Evolutionary conservation across 176 grass and related monocot genomes (phyloP).

Genomic region (Saccharum spontaneum): DNA sequence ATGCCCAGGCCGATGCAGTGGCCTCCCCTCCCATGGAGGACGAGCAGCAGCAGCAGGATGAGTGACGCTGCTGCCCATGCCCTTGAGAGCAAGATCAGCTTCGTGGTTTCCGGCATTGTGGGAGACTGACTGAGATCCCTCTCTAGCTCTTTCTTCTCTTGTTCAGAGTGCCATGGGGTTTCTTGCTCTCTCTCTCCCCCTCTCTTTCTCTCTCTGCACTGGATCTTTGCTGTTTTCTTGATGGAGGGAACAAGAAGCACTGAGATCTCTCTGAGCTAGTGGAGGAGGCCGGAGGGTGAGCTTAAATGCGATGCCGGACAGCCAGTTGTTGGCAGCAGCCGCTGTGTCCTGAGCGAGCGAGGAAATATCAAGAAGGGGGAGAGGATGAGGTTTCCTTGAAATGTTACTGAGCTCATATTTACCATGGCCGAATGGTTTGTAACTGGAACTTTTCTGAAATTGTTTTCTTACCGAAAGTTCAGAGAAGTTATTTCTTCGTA

Average conservation of each 20-base stretch:
- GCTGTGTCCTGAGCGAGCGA: background rate
- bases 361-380: background rate
- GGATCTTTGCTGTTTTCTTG: constrained; percentile 31
- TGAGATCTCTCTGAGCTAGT: background rate
- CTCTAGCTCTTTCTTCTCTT: background rate
- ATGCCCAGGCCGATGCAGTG: constrained; percentile 22
- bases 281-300: background rate
- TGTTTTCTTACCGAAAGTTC: background rate
- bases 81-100: constrained; percentile 25
- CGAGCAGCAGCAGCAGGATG: constrained; percentile 3
- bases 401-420: background rate
- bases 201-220: background rate
- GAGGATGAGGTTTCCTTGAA: background rate
- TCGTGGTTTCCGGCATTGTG: constrained; percentile 30
- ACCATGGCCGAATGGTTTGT: background rate
- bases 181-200: background rate
- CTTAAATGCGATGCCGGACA: constrained; percentile 33
- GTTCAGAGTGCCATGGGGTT: background rate
- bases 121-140: background rate
- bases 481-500: too few species aligned
- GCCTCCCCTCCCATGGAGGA: constrained; percentile 28
- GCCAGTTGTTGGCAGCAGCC: constrained; percentile 5
- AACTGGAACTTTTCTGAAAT: background rate
- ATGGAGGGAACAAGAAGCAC: background rate
- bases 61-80: constrained; percentile 15